phyloP scores from a whole-genome alignment of 352 stramenopile genomes.

The Globisporangium barbulae region DNA sequence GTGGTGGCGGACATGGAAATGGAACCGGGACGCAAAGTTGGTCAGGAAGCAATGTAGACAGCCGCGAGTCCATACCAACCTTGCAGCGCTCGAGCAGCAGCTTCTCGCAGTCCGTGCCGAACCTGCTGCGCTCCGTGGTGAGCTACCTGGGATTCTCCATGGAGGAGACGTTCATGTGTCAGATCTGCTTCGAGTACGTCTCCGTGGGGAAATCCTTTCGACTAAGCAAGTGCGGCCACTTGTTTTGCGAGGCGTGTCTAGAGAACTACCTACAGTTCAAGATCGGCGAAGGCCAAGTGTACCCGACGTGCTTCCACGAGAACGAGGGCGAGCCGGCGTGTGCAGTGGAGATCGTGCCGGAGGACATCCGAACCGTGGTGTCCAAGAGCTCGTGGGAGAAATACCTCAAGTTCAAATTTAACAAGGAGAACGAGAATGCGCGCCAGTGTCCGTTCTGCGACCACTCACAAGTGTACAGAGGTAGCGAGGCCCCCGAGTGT shows the following conservation, averaged over 20 bases:
- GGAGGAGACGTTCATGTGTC: constrained; percentile 69
- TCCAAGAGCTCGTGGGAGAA: constrained; percentile 56
- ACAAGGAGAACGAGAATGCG: constrained; percentile 60
- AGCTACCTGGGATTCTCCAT: constrained; percentile 56
- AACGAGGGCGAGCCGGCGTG: constrained; percentile 33
- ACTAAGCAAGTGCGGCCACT: constrained; percentile 48
- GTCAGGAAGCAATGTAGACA: not conserved
- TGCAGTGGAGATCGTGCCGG: constrained; percentile 29
- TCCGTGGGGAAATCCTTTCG: constrained; percentile 29
- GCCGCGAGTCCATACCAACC: constrained; percentile 13
- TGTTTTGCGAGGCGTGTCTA: constrained; percentile 61
- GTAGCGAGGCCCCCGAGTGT: constrained; percentile 39
- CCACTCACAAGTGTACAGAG: constrained; percentile 49
- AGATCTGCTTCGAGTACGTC: constrained; percentile 75
- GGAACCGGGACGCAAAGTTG: constrained; percentile 4
- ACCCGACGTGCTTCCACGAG: constrained; percentile 64
- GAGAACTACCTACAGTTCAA: constrained; percentile 70
- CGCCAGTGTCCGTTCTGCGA: constrained; percentile 61
- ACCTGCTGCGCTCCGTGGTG: constrained; percentile 45
- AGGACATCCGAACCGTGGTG: constrained; percentile 51
- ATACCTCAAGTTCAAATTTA: constrained; percentile 86
- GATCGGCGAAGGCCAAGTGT: constrained; percentile 66
- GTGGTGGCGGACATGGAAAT: not conserved
- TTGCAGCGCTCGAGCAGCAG: constrained; percentile 12
- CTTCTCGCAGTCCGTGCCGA: constrained; percentile 33